Evolutionary conservation across 2,329 filamentous ascomycete genomes (phyloP), one percentile per base, ranked within the genome.

Genomic region (Sordariomycetes sp.): DNA sequence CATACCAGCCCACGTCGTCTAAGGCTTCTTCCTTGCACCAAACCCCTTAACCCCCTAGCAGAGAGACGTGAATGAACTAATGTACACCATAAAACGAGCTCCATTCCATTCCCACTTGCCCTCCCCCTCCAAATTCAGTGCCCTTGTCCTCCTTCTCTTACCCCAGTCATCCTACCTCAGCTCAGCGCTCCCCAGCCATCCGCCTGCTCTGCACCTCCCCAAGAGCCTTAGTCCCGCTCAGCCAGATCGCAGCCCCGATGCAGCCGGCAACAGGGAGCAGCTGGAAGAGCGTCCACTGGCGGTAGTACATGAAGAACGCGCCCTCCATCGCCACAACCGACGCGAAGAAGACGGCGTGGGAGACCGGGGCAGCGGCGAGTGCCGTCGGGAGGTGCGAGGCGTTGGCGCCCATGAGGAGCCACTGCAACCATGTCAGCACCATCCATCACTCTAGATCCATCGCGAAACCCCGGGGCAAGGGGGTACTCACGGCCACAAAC

Each of bases 241-340:
- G 71, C 67, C 95, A 89, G 12, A 89, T 82, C 57, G 90, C 80
- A 28, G 80, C 72, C 17, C 85, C 84, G 34, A 94, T 80, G 51
- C 84, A 72, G 36, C 77, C 77, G 57, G 86, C 84, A 28, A 84
- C 84, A 4, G 90, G 91, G 54, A 99, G 76, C 15, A 83, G 84
- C 75, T 96, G 86, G 78, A 97, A 96, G 52, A 99, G 77, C 66
- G 86, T 96, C 91, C 92, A 96, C 66, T 75, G 82, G 56, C 81
- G 86, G 73, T 97, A 97, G 79, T 99, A 99, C 62, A 96, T 74
- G 76, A 94, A 92, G 74, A 99, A 96, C 58, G 96, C 84, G 17
- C 81, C 87, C 71, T 99, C 94, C 76, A 99, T 88, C 24, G 85
- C 84, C 45, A 96, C 60, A 58, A 99, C 83, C 5, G 90, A 96